These are phyloP conservation scores for Cystobasidiaceae sp. DNA, from an alignment of 1,284 basidiomycete genomes.

Conservation along the genomic window DNA sequence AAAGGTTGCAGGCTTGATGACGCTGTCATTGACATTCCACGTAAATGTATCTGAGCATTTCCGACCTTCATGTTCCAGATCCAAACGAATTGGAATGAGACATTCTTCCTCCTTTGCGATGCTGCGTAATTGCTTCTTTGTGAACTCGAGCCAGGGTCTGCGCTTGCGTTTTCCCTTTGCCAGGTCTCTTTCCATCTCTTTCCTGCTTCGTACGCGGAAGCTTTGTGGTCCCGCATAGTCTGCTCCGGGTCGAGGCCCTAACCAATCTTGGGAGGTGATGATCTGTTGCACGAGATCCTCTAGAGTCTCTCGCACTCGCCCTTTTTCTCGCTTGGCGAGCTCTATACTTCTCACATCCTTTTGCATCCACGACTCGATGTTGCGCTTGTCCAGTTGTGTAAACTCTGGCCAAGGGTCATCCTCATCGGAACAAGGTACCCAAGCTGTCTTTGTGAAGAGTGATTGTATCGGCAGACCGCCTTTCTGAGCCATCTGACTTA, in stretches of 20 bases:
- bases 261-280: conserved; percentile 37
- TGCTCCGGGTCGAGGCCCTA: conserved; percentile 25
- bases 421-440: conserved; percentile 12
- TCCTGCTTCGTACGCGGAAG: conserved; percentile 30
- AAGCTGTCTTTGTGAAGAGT: conserved; percentile 22
- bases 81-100: conserved; percentile 87
- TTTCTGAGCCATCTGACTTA: conserved; percentile 22
- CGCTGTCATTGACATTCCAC: conserved; percentile 89
- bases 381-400: conserved; percentile 7
- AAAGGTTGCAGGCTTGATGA: conserved; percentile 82
- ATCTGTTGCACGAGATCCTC: conserved; percentile 29
- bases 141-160: conserved; percentile 43
- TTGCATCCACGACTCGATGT: conserved; percentile 23
- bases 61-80: conserved; percentile 84
- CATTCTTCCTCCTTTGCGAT: conserved; percentile 64
- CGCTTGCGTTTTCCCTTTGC: conserved; percentile 36
- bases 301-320: conserved; percentile 1
- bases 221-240: conserved; percentile 1
- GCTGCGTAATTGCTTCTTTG: conserved; percentile 57
- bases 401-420: conserved; percentile 1
- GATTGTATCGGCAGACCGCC: conserved; percentile 27
- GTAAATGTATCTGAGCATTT: conserved; percentile 93
- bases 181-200: conserved; percentile 33
- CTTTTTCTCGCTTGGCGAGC: not conserved
- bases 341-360: conserved; percentile 18